A percentile compares a stretch with the other conserved stretches of the same genome.
Conservation (phyloP, 768 basidiomycete species). For the Calocera cornea region DNA sequence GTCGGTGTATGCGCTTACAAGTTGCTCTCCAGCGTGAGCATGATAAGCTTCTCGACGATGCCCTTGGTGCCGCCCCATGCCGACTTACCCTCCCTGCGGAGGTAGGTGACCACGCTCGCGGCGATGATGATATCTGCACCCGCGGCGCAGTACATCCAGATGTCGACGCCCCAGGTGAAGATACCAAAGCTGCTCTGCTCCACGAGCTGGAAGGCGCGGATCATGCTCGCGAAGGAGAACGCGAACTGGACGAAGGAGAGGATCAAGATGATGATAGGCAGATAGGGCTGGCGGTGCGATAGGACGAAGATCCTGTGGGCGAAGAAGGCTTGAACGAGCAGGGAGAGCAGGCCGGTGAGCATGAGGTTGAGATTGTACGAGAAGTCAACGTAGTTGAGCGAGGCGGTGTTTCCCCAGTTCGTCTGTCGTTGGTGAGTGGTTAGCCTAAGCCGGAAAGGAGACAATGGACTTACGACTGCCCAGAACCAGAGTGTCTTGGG, state of each 20-base stretch:
- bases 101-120: background rate
- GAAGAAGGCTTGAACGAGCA: background rate
- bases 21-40: background rate
- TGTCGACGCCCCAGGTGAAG: background rate
- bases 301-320: background rate
- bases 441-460: background rate
- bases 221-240: background rate
- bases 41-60: background rate
- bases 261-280: background rate
- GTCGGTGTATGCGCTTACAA: background rate
- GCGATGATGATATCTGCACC: slow-evolving; percentile 3
- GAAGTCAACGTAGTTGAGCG: slow-evolving; percentile 4
- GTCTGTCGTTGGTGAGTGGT: background rate
- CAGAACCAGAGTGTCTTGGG: background rate
- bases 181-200: slow-evolving; percentile 1
- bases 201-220: background rate
- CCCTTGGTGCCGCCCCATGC: background rate
- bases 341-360: background rate
- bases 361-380: slow-evolving; percentile 2
- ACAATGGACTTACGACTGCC: background rate
- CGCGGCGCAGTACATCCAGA: slow-evolving; percentile 1
- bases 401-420: background rate
- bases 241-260: slow-evolving; percentile 1
- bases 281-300: background rate
- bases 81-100: background rate